A percentile compares a stretch with the other conserved stretches of the same genome.
Conservation (phyloP, 2,329 filamentous ascomycete species). For the Aspergillus carbonarius region DNA sequence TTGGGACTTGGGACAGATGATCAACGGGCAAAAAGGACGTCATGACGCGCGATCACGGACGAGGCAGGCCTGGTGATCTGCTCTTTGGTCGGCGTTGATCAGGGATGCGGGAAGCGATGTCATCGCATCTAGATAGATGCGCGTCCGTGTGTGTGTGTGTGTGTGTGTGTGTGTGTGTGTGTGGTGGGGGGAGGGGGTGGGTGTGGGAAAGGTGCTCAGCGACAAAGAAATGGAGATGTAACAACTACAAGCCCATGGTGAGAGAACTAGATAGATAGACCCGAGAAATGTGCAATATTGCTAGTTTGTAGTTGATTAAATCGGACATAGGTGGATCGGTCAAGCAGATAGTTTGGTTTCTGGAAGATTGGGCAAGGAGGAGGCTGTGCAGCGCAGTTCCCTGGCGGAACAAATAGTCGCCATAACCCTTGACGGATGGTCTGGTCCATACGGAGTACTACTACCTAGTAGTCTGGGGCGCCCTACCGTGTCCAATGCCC, state of each 20-base stretch:
- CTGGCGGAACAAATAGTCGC: neutral
- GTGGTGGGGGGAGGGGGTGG: too few species aligned
- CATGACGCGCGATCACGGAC: constrained; percentile 7
- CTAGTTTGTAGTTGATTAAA: neutral
- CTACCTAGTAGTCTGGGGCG: neutral
- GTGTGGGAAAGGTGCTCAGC: neutral
- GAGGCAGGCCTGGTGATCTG: constrained; percentile 1
- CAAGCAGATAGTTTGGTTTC: neutral
- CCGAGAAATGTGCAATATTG: neutral
- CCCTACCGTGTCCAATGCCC: neutral
- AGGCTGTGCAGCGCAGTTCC: neutral
- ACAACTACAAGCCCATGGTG: neutral
- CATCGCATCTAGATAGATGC: neutral
- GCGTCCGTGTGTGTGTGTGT: neutral
- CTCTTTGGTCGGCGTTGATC: neutral
- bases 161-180: too few species aligned
- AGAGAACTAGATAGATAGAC: neutral
- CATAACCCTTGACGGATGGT: neutral
- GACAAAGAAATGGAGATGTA: neutral
- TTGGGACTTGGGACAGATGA: neutral
- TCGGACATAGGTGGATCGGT: neutral
- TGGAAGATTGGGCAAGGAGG: neutral
- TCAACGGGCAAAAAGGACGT: constrained; percentile 4
- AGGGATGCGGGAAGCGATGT: neutral
- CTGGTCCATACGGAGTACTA: too few species aligned